phyloP scores from a whole-genome alignment of 768 basidiomycete species.

The Calocera cornea region DNA sequence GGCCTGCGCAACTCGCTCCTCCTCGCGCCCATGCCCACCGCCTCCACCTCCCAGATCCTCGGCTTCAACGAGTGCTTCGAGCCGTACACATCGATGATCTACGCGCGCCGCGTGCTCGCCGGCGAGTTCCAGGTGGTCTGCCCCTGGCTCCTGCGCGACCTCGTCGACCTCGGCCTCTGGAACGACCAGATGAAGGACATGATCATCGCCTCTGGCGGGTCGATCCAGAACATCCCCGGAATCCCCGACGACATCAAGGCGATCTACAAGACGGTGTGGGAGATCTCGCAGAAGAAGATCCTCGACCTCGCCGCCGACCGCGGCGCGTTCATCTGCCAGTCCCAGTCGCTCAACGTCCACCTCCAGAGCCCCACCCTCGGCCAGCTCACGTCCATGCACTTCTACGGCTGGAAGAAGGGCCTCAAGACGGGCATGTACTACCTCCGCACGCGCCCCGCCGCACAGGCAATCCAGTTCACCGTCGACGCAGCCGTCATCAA shows the following conservation, averaged over 20 bases:
- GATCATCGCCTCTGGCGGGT: conserved; percentile 93
- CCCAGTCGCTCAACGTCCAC: conserved; percentile 88
- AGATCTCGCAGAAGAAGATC: conserved; percentile 96
- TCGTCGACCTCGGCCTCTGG: conserved; percentile 91
- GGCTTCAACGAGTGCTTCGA: conserved; percentile 99
- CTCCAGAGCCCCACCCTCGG: conserved; percentile 76
- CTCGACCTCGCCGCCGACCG: conserved; percentile 98
- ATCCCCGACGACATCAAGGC: conserved; percentile 89
- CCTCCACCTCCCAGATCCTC: conserved; percentile 94
- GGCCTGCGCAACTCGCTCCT: conserved; percentile 86
- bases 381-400: conserved; percentile 92
- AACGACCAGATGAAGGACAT: conserved; percentile 98
- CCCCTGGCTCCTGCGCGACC: conserved; percentile 96
- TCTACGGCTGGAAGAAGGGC: conserved; percentile 99
- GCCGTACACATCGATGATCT: conserved; percentile 98
- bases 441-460: conserved; percentile 84
- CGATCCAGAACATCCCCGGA: conserved; percentile 69
- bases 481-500: conserved; percentile 66
- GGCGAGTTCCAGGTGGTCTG: conserved; percentile 99
- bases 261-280: conserved; percentile 99
- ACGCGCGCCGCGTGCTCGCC: conserved; percentile 96
- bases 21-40: conserved; percentile 96
- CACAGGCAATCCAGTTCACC: conserved; percentile 95
- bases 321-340: conserved; percentile 94
- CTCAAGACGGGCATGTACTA: conserved; percentile 99